Evolutionary conservation across 2,329 filamentous ascomycete genomes (phyloP), one percentile per base, ranked within the genome.

Genomic region (Colletotrichum salicis): DNA sequence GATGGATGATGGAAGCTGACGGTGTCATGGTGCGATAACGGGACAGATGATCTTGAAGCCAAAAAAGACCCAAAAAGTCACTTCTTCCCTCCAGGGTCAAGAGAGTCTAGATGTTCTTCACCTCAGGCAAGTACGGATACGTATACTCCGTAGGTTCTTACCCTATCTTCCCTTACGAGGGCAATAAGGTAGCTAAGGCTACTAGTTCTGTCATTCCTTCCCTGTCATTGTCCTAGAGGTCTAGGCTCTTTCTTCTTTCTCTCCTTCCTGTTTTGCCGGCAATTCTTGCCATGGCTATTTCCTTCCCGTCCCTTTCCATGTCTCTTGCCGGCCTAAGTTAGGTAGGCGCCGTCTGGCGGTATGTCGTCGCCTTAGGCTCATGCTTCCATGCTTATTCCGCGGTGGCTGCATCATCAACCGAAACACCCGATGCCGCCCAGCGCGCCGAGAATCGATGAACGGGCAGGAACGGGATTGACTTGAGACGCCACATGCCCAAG

Each of bases 301-400:
- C n/a, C 29, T 63, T 62, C 45, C 45, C 60, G 54, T 63, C 41
- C 19, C 61, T 31, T 31, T 37, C 22, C 67, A 48, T 45, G 61
- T 69, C 45, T 65, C 41, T 24, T 58, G 54, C 54, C 41, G 54
- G 19, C n/a, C 24, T n/a, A n/a, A n/a, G 33, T 11, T 22, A 41
- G 6, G 37, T 57, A 64, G 45, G 27, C n/a, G 48, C 52, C 29
- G 27, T 59, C 54, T 5, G 55, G 27, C 29, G 60, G 66, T 54
- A 60, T 48, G 70, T 72, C 66, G 70, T 72, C 67, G 70, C 70
- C 70, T 72, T 70, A 72, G 70, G 70, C 70, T 72, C 66, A 56
- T 19, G 27, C 60, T 64, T 57, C 56, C 45, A 65, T 56, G 51
- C 61, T 64, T 64, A 56, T 71, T 69, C 54, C 59, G 63, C 11